Evolutionary conservation across 192 early-diverging fungal species (phyloP).

Genomic region (Helicostylum pulchrum): DNA sequence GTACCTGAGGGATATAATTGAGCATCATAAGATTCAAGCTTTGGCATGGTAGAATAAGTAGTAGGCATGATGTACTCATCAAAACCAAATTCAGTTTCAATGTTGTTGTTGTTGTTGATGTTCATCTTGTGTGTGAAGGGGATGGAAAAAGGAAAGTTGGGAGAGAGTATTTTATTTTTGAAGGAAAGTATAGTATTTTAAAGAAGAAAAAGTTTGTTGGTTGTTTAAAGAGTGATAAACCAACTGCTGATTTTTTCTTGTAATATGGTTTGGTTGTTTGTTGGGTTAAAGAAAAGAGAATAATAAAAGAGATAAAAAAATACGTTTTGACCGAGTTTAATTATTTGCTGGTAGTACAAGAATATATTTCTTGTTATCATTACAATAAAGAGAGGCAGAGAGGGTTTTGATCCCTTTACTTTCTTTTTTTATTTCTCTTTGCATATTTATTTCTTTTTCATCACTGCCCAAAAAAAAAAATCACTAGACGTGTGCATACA

Average conservation of each 20-base stretch:
- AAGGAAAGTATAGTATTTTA: slow-evolving; percentile 16
- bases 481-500: not conserved
- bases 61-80: slow-evolving; percentile 35
- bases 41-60: slow-evolving; percentile 20
- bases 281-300: not conserved
- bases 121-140: slow-evolving; percentile 10
- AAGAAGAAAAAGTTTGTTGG: slow-evolving; percentile 10
- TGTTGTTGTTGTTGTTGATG: slow-evolving; percentile 15
- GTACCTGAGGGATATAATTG: slow-evolving; percentile 16
- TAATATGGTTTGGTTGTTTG: slow-evolving; percentile 4
- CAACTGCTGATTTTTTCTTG: slow-evolving; percentile 4
- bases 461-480: not conserved
- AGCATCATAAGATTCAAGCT: slow-evolving; percentile 24
- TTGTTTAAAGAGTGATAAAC: slow-evolving; percentile 20
- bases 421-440: not conserved
- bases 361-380: slow-evolving; percentile 9
- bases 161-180: not conserved
- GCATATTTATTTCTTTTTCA: not conserved
- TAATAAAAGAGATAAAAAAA: slow-evolving; percentile 8
- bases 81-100: slow-evolving; percentile 26
- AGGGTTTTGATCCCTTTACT: not conserved
- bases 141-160: slow-evolving; percentile 2
- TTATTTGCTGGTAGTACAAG: slow-evolving; percentile 10
- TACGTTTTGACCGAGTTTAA: slow-evolving; percentile 12
- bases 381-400: not conserved